phyloP scores from a whole-genome alignment of 2,329 filamentous ascomycete species.

The Chalaropsis thielavioides region DNA sequence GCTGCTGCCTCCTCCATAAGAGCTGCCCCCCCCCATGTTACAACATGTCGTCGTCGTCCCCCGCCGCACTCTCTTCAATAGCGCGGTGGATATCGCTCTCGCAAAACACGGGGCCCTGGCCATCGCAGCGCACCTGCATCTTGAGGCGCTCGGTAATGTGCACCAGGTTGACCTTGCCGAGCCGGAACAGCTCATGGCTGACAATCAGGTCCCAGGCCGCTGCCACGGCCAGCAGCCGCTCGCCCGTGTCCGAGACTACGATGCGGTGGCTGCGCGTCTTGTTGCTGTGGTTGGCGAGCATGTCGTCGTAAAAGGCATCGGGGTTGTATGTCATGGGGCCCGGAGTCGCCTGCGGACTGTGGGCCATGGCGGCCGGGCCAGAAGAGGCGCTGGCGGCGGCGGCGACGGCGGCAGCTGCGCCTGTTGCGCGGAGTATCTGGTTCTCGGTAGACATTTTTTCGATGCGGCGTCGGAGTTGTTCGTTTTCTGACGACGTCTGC shows the following conservation, averaged over 20 bases:
- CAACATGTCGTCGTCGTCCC: slow-evolving; percentile 59
- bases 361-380: slow-evolving; percentile 19
- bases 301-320: slow-evolving; percentile 53
- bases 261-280: slow-evolving; percentile 55
- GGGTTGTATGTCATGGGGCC: slow-evolving; percentile 59
- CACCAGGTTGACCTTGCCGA: slow-evolving; percentile 65
- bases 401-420: slow-evolving; percentile 15
- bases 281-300: slow-evolving; percentile 47
- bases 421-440: slow-evolving; percentile 73
- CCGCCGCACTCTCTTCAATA: slow-evolving; percentile 64
- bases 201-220: slow-evolving; percentile 88
- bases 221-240: slow-evolving; percentile 56
- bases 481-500: slow-evolving; percentile 65
- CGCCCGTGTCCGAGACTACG: slow-evolving; percentile 48
- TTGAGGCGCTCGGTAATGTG: slow-evolving; percentile 70
- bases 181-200: slow-evolving; percentile 58
- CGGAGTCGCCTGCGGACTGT: slow-evolving; percentile 28
- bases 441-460: slow-evolving; percentile 81
- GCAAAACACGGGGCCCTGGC: slow-evolving; percentile 75
- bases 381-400: slow-evolving; percentile 33
- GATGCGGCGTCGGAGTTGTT: slow-evolving; percentile 68
- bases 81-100: slow-evolving; percentile 58
- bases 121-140: slow-evolving; percentile 63
- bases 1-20: neutral
- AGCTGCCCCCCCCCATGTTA: too few relatives aligned